Base-by-base conservation (phyloP, 2,329 filamentous ascomycete genomes). In the Hypoxylon sp. region DNA sequence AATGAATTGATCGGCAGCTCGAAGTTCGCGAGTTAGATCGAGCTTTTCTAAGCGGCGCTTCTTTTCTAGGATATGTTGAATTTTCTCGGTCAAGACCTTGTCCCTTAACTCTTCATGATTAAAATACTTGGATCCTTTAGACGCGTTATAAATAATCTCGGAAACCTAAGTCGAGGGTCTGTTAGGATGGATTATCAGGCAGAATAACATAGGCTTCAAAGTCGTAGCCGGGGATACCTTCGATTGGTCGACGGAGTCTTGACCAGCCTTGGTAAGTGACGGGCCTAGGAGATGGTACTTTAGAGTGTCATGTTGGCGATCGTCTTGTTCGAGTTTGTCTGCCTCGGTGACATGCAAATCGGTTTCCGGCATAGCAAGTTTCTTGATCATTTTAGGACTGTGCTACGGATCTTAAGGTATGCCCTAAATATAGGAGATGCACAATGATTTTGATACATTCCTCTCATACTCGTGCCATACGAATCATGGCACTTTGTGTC, bases 61-160 rank as follows among this genome's bases (percentile, higher is more conserved):
- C 76, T 90, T 92, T 11, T 86, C 85, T 46, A 96, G 80, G 63
- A 98, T 95, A 45, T 88, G 86, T 58, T 90, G 88, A 73, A 98
- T 98, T 79, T 97, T 98, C 61, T 90, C 85, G 0, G 95, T 98
- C 19, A 98, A 86, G 48, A 88, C 85, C 74, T 91, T 91, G 82
- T 98, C 95, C 74, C 90, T 91, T 62, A 82, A 86, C 77, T 97
- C 91, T 79, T 99, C 96, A 65, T 94, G 93, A 73, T 91, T 93
- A 85, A 98, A 99, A 82, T 91, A 99, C 78, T 97, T 98, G 72
- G 93, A 97, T 51, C 96, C 96, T 78, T 97, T 98, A 14, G 94
- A 98, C 10, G 94, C 94, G 79, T 97, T 93, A 81, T 98, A 98
- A 66, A 99, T 99, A 73, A 98, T 91, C 74, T 98, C 94, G 2